Base-by-base conservation (phyloP, 2,329 filamentous ascomycete species). In the Fusarium luffae region DNA sequence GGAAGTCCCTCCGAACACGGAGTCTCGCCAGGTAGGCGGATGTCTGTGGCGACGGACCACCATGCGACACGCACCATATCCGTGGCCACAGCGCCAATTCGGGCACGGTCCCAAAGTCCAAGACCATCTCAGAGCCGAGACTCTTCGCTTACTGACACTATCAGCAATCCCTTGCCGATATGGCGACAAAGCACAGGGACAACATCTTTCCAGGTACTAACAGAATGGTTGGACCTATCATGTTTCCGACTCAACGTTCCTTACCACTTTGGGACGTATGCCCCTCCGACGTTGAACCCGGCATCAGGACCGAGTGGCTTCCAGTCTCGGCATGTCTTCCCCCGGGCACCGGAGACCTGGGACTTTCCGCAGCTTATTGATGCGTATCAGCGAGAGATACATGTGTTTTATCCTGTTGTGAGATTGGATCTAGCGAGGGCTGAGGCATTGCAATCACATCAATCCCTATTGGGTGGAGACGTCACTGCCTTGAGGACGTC, bases 181-280 rank as follows among this genome's bases (percentile, higher is more conserved):
- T 43, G n/a, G 30, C 19, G 37, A 6, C 60, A 63, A 3, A 63
- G 60, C 4, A 47, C 60, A 0, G 60, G 60, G 0, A 63, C 43
- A 0, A 63, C 59, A 0, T 63, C 60, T 2, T 63, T 63, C 1
- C 60, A 63, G 2, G 21, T 63, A 2, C 32, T 63, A 21, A 63
- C 60, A 0, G 60, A 63, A 5, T 63, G 60, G 60, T 37, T 63
- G 0, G 60, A 63, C 4, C 27, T 63, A 2, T 62, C 60, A 6
- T 63, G 49, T 3, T 63, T 57, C 10, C 59, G 60, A 7, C 25
- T 63, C 0, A 57, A 62, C 5, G 37, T 63, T 9, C 60, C 60
- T 0, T 63, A 63, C 27, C 60, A 63, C 14, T 63, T 63, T n/a
- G 60, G 60, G 3, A 41, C 49, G 0, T 63, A 30, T 9, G 28